Percentiles rank a stretch among this genome's conserved stretches.
These are phyloP conservation scores for Mycena maculata DNA, from an alignment of 768 basidiomycete genomes.

Conservation along the genomic window DNA sequence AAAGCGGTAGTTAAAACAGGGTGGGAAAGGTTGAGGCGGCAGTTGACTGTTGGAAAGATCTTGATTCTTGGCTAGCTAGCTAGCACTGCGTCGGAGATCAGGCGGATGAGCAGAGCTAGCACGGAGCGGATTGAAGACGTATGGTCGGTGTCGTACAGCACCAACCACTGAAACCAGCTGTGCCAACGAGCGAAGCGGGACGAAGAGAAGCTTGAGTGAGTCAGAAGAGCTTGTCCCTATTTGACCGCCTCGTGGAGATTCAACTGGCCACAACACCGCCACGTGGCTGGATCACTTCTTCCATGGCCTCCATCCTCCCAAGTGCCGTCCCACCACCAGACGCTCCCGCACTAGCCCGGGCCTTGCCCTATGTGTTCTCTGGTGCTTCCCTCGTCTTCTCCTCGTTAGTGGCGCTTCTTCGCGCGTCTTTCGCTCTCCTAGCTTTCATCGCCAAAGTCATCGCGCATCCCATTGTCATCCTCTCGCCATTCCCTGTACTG, in stretches of 20 bases:
- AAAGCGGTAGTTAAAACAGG: no score
- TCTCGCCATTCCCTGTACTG: slow-evolving; percentile 17
- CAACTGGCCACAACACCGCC: neutral
- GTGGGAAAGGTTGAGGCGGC: no score
- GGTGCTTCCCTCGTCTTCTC: neutral
- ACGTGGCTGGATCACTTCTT: neutral
- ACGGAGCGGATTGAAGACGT: no score
- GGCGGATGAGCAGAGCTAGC: no score
- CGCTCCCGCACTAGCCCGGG: slow-evolving; percentile 12
- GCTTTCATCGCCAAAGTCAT: neutral
- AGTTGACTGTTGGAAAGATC: no score
- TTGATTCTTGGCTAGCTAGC: no score
- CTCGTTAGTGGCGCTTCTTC: neutral
- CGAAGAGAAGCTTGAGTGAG: no score
- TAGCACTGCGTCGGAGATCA: no score
- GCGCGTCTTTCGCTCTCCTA: neutral
- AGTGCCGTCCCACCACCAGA: neutral
- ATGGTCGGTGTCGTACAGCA: no score
- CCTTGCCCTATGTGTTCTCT: neutral
- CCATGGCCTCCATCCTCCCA: slow-evolving; percentile 1
- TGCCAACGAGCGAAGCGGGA: no score
- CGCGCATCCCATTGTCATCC: slow-evolving; percentile 3
- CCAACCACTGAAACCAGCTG: no score
- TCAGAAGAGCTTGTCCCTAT: no score
- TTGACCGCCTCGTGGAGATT: neutral